Base-by-base conservation (phyloP, 768 basidiomycete genomes). In the Cystobasidium tubakii region DNA sequence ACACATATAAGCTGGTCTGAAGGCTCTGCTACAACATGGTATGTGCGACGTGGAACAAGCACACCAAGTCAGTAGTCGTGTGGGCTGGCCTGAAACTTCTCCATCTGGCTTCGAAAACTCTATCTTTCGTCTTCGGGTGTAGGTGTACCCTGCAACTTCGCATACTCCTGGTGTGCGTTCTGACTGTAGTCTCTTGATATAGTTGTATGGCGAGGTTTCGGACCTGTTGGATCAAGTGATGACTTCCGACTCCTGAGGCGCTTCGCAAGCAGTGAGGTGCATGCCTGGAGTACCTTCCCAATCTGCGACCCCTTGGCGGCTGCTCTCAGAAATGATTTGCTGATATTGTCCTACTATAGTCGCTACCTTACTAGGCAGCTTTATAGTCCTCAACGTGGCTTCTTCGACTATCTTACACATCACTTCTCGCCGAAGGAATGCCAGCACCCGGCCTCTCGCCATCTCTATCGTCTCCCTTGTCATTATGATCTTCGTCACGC, bases 171-270 rank as follows among this genome's bases (percentile, higher is more conserved):
- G 25, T 13, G 1, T 3, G 23, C 23, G 10, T 9, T 3, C 10
- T 13, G 44, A n/a, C 57, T 29, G 12, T 31, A 29, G 13, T 60
- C 23, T 29, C 4, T 15, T 23, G 23, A 53, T 21, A 12, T 44
- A 71, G 69, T 71, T 23, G 54, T 21, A 23, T 71, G 69, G 69
- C 69, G 69, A 2, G 69, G 69, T 23, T 6, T 71, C 3, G 69
- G 69, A 6, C 33, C 29, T 9, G 54, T 53, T 12, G 54, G 29
- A 10, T 4, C 60, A 3, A 27, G 31, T 2, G 33, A 53, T 36
- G 46, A 23, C 12, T 17, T 6, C n/a, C 15, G 34, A 7, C 13
- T 29, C 34, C 54, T 71, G 17, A 53, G 55, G 7, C 54, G 69
- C 4, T 34, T 71, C 7, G 69, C 54, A 12, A 44, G 34, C 54